Conservation (phyloP, 1,284 basidiomycete species). For the Irpex rosettiformis region DNA sequence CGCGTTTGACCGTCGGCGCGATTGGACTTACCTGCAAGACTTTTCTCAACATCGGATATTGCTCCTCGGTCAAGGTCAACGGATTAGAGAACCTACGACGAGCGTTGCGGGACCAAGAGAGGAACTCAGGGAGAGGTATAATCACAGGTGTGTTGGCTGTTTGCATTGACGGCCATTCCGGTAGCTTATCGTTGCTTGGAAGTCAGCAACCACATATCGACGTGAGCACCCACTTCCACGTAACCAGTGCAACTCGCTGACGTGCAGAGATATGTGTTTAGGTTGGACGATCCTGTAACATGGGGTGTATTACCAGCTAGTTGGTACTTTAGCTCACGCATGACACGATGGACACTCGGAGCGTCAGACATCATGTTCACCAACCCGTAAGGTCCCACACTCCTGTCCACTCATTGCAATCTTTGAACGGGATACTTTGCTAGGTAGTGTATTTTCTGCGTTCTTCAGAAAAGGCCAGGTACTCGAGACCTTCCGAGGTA, state of each 20-base stretch:
- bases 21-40: slow-evolving; percentile 76
- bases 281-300: slow-evolving; percentile 73
- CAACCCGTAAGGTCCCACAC: slow-evolving; percentile 63
- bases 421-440: slow-evolving; percentile 15
- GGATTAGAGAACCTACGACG: slow-evolving; percentile 64
- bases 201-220: slow-evolving; percentile 93
- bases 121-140: slow-evolving; percentile 58
- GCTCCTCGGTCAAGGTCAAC: slow-evolving; percentile 58
- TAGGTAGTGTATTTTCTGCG: slow-evolving; percentile 66
- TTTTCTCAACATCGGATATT: slow-evolving; percentile 65
- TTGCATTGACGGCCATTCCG: slow-evolving; percentile 7
- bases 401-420: slow-evolving; percentile 21
- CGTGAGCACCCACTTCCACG: slow-evolving; percentile 46
- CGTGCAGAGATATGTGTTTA: slow-evolving; percentile 26
- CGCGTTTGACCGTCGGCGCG: slow-evolving; percentile 51
- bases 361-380: slow-evolving; percentile 97
- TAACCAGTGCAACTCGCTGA: neutral
- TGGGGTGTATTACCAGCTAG: slow-evolving; percentile 78
- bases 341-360: slow-evolving; percentile 82
- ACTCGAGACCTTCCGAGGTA: slow-evolving; percentile 88
- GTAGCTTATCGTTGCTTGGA: slow-evolving; percentile 5
- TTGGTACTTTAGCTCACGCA: slow-evolving; percentile 56
- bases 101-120: slow-evolving; percentile 51
- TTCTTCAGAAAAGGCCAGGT: slow-evolving; percentile 94
- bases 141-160: slow-evolving; percentile 66